Percentiles rank a stretch among this genome's conserved stretches.
Evolutionary conservation across 768 basidiomycete genomes (phyloP).

Genomic region (Phylloporus sp.): DNA sequence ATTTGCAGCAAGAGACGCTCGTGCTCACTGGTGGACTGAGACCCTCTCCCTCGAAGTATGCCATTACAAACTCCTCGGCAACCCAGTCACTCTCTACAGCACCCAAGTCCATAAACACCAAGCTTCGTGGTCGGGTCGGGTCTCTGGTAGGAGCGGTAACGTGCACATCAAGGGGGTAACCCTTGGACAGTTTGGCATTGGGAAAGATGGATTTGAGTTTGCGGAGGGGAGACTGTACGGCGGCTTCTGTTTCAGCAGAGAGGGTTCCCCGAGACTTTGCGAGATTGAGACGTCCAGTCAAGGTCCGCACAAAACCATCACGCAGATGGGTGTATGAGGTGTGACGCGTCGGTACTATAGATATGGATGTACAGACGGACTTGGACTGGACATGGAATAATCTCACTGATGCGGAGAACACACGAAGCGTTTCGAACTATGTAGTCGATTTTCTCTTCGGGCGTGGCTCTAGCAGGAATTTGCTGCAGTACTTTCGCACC

Average conservation of each 20-base stretch:
- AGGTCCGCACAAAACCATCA: constrained; percentile 76
- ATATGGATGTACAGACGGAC: background rate
- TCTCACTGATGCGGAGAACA: constrained; percentile 68
- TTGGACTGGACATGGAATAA: background rate
- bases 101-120: constrained; percentile 73
- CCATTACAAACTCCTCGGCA: constrained; percentile 64
- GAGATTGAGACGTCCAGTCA: constrained; percentile 56
- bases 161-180: constrained; percentile 64
- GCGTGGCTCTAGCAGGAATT: constrained; percentile 52
- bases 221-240: constrained; percentile 58
- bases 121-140: constrained; percentile 44
- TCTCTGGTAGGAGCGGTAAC: constrained; percentile 51
- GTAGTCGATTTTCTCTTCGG: constrained; percentile 68
- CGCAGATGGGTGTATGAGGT: constrained; percentile 78
- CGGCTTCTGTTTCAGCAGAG: constrained; percentile 55
- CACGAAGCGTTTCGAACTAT: constrained; percentile 68
- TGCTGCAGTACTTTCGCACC: constrained; percentile 23
- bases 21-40: constrained; percentile 66
- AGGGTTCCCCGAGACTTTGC: constrained; percentile 50
- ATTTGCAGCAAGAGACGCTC: background rate
- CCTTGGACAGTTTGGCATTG: constrained; percentile 61
- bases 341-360: constrained; percentile 70
- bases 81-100: constrained; percentile 71
- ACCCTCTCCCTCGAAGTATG: constrained; percentile 70
- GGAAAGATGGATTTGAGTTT: constrained; percentile 77